These are phyloP conservation scores for Clarireedia hainanense DNA, from an alignment of 2,329 filamentous ascomycete genomes.

Conservation along the genomic window DNA sequence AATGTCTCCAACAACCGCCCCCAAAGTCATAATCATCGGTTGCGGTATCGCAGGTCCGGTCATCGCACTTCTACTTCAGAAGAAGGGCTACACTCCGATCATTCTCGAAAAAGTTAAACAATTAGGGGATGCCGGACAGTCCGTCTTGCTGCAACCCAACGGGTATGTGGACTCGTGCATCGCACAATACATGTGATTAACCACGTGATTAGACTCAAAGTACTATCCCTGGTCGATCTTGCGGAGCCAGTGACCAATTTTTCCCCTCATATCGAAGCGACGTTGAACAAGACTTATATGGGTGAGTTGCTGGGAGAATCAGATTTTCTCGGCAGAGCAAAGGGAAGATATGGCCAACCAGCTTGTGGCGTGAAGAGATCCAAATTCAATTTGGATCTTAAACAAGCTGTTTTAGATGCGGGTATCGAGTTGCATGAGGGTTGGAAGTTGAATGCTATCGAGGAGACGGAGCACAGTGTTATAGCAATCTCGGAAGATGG, in stretches of 20 bases:
- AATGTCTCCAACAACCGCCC: neutral
- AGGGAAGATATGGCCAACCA: conserved; percentile 9
- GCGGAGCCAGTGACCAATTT: neutral
- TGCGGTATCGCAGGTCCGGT: conserved; percentile 12
- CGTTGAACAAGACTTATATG: neutral
- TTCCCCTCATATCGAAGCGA: neutral
- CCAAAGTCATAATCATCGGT: conserved; percentile 10
- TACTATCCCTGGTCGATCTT: neutral
- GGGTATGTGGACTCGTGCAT: neutral
- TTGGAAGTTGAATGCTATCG: conserved; percentile 8
- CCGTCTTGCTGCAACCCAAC: conserved; percentile 8
- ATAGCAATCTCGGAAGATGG: conserved; percentile 5
- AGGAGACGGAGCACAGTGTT: neutral
- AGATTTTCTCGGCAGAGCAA: neutral
- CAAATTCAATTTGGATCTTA: conserved; percentile 2
- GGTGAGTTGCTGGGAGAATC: neutral
- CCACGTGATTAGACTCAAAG: conserved; percentile 5
- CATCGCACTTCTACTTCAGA: conserved; percentile 11
- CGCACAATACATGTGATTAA: neutral
- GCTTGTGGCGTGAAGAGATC: conserved; percentile 8
- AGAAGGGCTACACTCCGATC: conserved; percentile 12
- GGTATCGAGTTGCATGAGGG: conserved; percentile 4
- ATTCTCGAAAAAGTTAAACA: conserved; percentile 10
- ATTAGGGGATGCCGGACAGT: conserved; percentile 6
- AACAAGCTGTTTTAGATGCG: neutral